Evolutionary conservation across 371 early-diverging fungal species (phyloP), one percentile per base, ranked within the genome.

Genomic region (Sporodiniella umbellata): DNA sequence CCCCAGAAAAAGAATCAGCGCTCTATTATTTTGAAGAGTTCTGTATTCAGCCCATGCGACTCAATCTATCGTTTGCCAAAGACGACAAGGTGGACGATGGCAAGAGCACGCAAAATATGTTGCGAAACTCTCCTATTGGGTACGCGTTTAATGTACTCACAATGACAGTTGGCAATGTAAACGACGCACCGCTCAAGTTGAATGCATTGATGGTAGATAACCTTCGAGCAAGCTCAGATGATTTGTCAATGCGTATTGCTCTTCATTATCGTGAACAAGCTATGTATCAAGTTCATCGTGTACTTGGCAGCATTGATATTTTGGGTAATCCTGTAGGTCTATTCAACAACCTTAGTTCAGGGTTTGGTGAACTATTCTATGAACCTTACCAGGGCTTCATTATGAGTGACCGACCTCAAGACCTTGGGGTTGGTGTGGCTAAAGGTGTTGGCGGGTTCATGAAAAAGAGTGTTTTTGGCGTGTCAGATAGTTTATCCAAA

Each of bases 321-420:
- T 71, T 94, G 17, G 95, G 95, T 19, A 95, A 95, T 53, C 95
- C 95, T 0, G 91, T 94, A 8, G 93, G 94, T 0, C 64, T 95
- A 17, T 94, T 93, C 64, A 86, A 75, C 64, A 92, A 72, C 25
- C 74, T 95, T 11, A 83, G 89, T 46, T 90, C 90, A 25, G 95
- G 95, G 5, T 91, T 93, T 15, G 74, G 81, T 4, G 93, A 93
- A 53, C 74, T 94, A 30, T 94, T 95, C 60, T 94, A 93, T 70
- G 94, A 95, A 56, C 95, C 95, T 0, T 83, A 85, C 47, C 88
- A 90, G 72, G 95, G 95, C 3, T 88, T 95, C 49, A 86, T 91
- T 24, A 87, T 87, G 76, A 92, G 90, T 48, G 87, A 87, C 35
- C 66, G 91, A 21, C 94, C 94, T 1, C 90, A 93, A 62, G 93